A percentile compares a stretch with the other conserved stretches of the same genome.
Evolutionary conservation across 495 filamentous ascomycete species (phyloP).

Genomic region (Annulohypoxylon stygium): DNA sequence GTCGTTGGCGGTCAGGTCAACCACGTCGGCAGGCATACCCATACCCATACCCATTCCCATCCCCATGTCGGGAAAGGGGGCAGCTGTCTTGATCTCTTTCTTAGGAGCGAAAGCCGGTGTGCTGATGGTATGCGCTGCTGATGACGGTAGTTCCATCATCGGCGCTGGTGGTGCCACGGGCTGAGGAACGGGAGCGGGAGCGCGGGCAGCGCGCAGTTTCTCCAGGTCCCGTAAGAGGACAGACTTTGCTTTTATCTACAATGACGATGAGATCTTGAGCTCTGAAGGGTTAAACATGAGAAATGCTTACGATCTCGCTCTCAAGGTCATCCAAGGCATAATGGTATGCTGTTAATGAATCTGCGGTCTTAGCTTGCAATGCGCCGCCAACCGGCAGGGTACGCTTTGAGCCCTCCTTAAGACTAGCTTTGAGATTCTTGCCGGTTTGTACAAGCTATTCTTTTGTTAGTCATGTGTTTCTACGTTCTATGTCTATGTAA

Average conservation of each 20-base stretch:
- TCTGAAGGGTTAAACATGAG: slow-evolving; percentile 34
- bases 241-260: slow-evolving; percentile 58
- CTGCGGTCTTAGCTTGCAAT: slow-evolving; percentile 54
- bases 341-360: slow-evolving; percentile 60
- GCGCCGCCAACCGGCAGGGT: slow-evolving; percentile 45
- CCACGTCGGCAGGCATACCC: slow-evolving; percentile 46
- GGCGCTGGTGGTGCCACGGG: slow-evolving; percentile 56
- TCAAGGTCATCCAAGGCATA: slow-evolving; percentile 65
- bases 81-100: slow-evolving; percentile 56
- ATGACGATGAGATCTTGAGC: slow-evolving; percentile 35
- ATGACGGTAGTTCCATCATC: slow-evolving; percentile 55
- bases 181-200: slow-evolving; percentile 41
- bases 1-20: slow-evolving; percentile 46
- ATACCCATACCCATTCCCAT: slow-evolving; percentile 59
- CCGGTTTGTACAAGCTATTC: slow-evolving; percentile 64
- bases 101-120: slow-evolving; percentile 42
- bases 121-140: slow-evolving; percentile 37
- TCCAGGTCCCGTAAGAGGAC: slow-evolving; percentile 60
- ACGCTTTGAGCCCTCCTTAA: slow-evolving; percentile 56
- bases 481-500: background rate
- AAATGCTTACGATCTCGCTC: slow-evolving; percentile 61
- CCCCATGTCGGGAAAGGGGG: slow-evolving; percentile 64
- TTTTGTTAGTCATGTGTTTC: slow-evolving; percentile 29
- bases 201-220: slow-evolving; percentile 52
- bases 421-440: slow-evolving; percentile 59